Base-by-base conservation (phyloP, 352 stramenopile species). In the Pythium insidiosum region DNA sequence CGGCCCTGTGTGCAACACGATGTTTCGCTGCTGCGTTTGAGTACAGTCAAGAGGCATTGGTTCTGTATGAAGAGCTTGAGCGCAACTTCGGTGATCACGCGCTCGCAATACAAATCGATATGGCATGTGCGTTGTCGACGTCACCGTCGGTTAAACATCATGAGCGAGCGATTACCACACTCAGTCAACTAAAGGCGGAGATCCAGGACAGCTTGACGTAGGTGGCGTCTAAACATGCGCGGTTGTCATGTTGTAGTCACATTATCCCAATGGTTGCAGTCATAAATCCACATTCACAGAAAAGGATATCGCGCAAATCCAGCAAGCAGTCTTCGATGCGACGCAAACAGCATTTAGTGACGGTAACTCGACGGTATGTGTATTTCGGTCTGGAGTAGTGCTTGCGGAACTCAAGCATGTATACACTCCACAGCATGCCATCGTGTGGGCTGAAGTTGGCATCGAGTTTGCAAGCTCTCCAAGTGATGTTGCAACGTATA, bases 21-120 rank as follows among this genome's bases (percentile, higher is more conserved):
- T n/a, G n/a, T n/a, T n/a, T n/a, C n/a, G n/a, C n/a, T n/a, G n/a
- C n/a, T n/a, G n/a, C n/a, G n/a, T n/a, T n/a, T n/a, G n/a, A n/a
- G n/a, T n/a, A n/a, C n/a, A n/a, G n/a, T n/a, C n/a, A n/a, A 2
- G 62, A 78, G 36, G 68, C 73, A 5, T 35, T 86, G 21, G 42
- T 71, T 25, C 58, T 88, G 40, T 91, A 84, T 56, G 52, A 68
- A 36, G 59, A 78, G 10, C 55, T 91, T 6, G 56, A 74, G n/a
- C 54, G 64, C 30, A 72, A 80, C 25, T 86, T 82, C 23, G 73
- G 70, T 4, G 71, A 81, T 47, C 45, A 66, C 20, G 50, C 56
- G 16, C 45, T 84, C 20, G 55, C 72, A 21, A 85, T 91, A 30
- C 70, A 66, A 37, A 35, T 88, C 22, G 78, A 88, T 43, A 52